Base-by-base conservation (phyloP, 441 rosid genomes). In the Biscutella laevigata region DNA sequence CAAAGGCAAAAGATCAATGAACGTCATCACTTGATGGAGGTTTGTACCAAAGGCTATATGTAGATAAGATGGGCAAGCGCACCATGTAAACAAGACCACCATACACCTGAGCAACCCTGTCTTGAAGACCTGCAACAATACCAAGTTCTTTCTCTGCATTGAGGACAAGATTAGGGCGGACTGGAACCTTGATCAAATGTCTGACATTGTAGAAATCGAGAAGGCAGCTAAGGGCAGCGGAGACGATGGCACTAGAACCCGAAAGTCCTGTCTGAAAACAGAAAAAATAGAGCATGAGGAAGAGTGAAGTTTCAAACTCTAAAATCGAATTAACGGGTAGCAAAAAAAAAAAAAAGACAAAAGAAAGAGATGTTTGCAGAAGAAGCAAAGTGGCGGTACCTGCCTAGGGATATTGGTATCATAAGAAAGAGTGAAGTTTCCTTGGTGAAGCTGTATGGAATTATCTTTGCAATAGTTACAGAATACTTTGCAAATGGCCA, bases 21-120 rank as follows among this genome's bases (percentile, higher is more conserved):
- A 7, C 16, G 27, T 25, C 47, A 39, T 4, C 5, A 2, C 14
- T 29, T 34, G 9, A 37, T 16, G 59, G 24, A 15, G 33, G 10
- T 10, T 39, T 28, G 20, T 16, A 36, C 4, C 29, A 48, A 36
- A 3, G 16, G 29, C 7, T 4, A 20, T 0, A 19, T 11, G 3
- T 14, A 20, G 25, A 51, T 4, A 50, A 4, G 20, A 40, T 1
- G 4, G 27, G 0, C 0, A 11, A 1, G 3, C 45, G 4, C 24
- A 88, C 96, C 96, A 88, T 88, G 74, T 79, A 77, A 57, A 83
- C 88, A 44, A 88, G 95, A 62, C 95, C 98, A 14, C 96, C 96
- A 64, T 85, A 91, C 15, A 88, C 84, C 61, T 85, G 94, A 25
- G 94, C 95, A n/a, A 91, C 98, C 16, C 96, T 77, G 75, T 88